Base-by-base conservation (phyloP, 169 alveolate species). In the Cryptosporidium sp. region DNA sequence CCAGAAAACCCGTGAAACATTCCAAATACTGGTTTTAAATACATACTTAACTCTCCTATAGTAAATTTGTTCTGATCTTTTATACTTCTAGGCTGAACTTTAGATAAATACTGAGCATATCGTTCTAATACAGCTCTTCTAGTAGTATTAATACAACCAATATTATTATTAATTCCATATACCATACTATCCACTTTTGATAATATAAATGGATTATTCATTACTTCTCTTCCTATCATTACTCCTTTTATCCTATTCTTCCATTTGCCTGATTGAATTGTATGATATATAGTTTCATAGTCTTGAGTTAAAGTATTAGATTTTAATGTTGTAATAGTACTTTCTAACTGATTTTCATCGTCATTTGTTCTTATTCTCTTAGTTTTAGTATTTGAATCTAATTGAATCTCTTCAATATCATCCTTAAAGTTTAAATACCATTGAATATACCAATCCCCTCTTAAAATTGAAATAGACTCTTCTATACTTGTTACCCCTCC, bases 401-500 rank as follows among this genome's bases (percentile, higher is more conserved):
- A 2, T 2, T 67, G 18, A 71, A 3, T 3, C 6, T 50, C 12
- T 2, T 51, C 9, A 7, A 52, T 7, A 51, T 18, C 1, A n/a
- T 18, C 37, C 0, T 73, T 70, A 16, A 0, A 26, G 14, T 29
- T 6, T 2, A n/a, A 35, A 50, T 43, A 45, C 37, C 45, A 23
- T 12, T 58, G 16, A n/a, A 73, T 7, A 73, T 48, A 73, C 89
- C 89, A 80, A 3, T 48, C 43, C 9, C 89, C 89, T 2, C 7
- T 41, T 43, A 80, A 39, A 8, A 65, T 37, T n/a, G 86, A 70
- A 18, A 51, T 12, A 61, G 86, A 84, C 45, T 71, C 43, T 21
- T 94, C 92, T 37, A 95, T 71, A 8, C 95, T 80, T 33, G 91
- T 87, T 65, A 96, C 85, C 12, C 98, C 99, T n/a, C 99, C 99